Base-by-base conservation (phyloP, 257 asterid species). In the Voacanga thouarsii region DNA sequence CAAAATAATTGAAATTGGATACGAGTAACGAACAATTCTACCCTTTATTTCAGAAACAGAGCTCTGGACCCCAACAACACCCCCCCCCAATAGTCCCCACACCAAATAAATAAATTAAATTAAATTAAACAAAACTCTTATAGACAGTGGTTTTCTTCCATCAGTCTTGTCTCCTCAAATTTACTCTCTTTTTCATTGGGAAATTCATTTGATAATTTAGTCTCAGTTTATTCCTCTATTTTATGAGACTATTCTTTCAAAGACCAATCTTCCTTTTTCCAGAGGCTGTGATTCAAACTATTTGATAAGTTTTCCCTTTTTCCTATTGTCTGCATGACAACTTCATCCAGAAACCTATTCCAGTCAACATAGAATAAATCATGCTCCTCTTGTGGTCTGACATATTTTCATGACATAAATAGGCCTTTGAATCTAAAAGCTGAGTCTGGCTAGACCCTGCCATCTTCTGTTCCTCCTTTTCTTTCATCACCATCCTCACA, bases 291-390 rank as follows among this genome's bases (percentile, higher is more conserved):
- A 64, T 47, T 55, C 55, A 47, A 12, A 47, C 39, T 61, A n/a
- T n/a, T n/a, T n/a, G n/a, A n/a, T n/a, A n/a, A n/a, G n/a, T n/a
- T 39, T 55, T 47, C 33, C 60, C 55, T 77, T 64, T 41, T 80
- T 63, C 41, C 72, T 33, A 45, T 60, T 63, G 4, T 75, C 86
- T 7, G 37, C 69, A 53, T 21, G 82, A 67, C 76, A 84, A 44
- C 78, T 84, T 84, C 74, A 82, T 61, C 23, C 44, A 73, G n/a
- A 75, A 53, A 73, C 74, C 82, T 78, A 85, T 77, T 72, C 82
- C 84, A 41, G 71, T 79, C 80, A 82, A 77, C 82, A 85, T 80
- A 72, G 88, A 77, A 79, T 63, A 75, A 71, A 85, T n/a, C 73
- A 85, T 80, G 28, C 21, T 66, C 78, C 77, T 82, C 78, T 63